Conservation (phyloP, 2,329 filamentous ascomycete genomes). For the Fragosphaeria purpurea region DNA sequence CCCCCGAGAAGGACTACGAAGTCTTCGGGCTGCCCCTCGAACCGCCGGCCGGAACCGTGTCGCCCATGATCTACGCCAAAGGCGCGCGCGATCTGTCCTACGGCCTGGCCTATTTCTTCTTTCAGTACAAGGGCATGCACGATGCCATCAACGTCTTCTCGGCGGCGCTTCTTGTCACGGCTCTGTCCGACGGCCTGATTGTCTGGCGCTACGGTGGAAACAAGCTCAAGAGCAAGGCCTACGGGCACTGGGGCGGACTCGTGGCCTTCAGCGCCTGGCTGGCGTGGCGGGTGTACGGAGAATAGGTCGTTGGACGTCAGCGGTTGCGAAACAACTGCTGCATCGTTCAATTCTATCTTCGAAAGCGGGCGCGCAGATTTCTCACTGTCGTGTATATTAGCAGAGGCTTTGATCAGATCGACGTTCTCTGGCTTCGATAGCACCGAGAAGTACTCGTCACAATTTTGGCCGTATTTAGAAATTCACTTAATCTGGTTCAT, state of each 20-base stretch:
- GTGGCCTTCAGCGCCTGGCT: neutral
- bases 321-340: too few relatives aligned
- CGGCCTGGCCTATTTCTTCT: neutral
- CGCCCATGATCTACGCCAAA: conserved; percentile 1
- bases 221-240: neutral
- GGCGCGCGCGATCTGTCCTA: neutral
- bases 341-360: too few relatives aligned
- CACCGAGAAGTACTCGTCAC: too few relatives aligned
- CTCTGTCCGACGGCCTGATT: neutral
- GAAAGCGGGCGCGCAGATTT: too few relatives aligned
- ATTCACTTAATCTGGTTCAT: too few relatives aligned
- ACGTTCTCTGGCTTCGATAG: too few relatives aligned
- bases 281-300: neutral
- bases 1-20: neutral
- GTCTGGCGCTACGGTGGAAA: neutral
- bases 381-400: too few relatives aligned
- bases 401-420: too few relatives aligned
- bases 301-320: too few relatives aligned
- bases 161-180: neutral
- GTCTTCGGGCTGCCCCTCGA: conserved; percentile 1
- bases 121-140: conserved; percentile 1
- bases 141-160: conserved; percentile 1
- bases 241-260: neutral
- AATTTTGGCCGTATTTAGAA: too few relatives aligned
- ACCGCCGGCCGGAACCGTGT: neutral